A percentile compares a stretch with the other conserved stretches of the same genome.
phyloP scores from a whole-genome alignment of 306 rosid species.

The Vigna reflexopilosa region DNA sequence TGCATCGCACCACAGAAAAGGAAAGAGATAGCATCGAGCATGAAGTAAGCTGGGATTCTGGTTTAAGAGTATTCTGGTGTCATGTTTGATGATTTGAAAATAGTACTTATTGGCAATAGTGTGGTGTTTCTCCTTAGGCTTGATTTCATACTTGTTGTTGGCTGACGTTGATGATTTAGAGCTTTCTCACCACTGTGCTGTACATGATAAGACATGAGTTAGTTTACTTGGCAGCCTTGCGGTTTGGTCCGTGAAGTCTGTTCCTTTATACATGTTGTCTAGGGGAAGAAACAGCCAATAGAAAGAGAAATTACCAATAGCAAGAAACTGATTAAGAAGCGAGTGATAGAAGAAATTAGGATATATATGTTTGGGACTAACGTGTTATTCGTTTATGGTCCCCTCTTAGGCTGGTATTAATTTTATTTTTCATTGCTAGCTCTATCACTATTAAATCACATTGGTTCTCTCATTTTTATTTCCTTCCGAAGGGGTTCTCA shows the following conservation, averaged over 20 bases:
- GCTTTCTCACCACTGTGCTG: constrained; percentile 6
- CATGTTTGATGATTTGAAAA: constrained; percentile 29
- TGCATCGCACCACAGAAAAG: constrained; percentile 88
- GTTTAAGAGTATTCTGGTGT: constrained; percentile 35
- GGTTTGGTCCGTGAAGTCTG: constrained; percentile 4
- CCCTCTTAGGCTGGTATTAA: constrained; percentile 3
- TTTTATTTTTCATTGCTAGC: constrained; percentile 19
- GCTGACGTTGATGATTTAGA: constrained; percentile 3
- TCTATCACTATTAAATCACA: constrained; percentile 17
- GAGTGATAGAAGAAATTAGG: background rate
- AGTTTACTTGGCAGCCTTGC: constrained; percentile 8
- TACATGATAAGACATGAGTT: constrained; percentile 9
- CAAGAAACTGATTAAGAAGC: background rate
- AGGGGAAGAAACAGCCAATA: background rate
- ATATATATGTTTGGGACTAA: background rate
- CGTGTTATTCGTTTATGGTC: background rate
- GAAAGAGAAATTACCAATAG: constrained; percentile 3
- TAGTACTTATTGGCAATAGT: constrained; percentile 10
- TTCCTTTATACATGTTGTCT: constrained; percentile 8
- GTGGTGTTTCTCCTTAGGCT: constrained; percentile 3
- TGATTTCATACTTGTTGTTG: background rate
- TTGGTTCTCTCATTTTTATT: constrained; percentile 13
- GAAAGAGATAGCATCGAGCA: constrained; percentile 98
- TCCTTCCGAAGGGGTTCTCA: background rate
- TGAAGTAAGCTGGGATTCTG: constrained; percentile 69